Evolutionary conservation across 345 rosid species (phyloP).

Genomic region (Moringa oleifera): DNA sequence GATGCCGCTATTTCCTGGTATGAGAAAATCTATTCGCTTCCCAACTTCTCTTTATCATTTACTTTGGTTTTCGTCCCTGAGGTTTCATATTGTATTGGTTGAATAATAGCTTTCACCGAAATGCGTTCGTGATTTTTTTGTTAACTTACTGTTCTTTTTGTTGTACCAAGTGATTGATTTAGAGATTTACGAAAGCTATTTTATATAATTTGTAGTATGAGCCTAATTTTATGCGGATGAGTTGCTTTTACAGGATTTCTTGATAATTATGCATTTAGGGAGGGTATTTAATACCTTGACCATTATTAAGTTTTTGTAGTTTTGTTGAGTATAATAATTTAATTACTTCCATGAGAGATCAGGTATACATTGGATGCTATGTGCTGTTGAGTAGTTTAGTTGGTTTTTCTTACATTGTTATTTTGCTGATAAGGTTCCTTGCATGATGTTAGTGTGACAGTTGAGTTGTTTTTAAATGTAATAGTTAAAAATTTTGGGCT

Average conservation of each 20-base stretch:
- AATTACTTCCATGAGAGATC: no score
- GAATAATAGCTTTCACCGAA: neutral
- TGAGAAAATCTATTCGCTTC: neutral
- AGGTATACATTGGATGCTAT: neutral
- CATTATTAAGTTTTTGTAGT: no score
- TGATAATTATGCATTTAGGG: neutral
- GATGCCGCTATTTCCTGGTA: conserved; percentile 39
- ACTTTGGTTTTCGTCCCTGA: neutral
- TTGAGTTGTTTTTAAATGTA: neutral
- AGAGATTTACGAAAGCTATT: no score
- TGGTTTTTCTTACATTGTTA: no score
- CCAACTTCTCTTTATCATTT: neutral
- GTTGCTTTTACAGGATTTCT: no score
- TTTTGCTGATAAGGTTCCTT: neutral
- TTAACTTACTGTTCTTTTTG: neutral
- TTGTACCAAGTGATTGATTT: neutral
- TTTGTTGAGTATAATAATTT: neutral
- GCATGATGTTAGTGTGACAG: neutral
- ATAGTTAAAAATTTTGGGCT: no score
- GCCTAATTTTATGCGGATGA: no score
- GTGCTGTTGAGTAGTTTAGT: neutral
- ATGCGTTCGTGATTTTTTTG: neutral
- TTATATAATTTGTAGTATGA: no score
- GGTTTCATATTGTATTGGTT: neutral
- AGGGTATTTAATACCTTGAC: no score